Base-by-base conservation (phyloP, 73 alveolate species). In the Symbiodinium pilosum region DNA sequence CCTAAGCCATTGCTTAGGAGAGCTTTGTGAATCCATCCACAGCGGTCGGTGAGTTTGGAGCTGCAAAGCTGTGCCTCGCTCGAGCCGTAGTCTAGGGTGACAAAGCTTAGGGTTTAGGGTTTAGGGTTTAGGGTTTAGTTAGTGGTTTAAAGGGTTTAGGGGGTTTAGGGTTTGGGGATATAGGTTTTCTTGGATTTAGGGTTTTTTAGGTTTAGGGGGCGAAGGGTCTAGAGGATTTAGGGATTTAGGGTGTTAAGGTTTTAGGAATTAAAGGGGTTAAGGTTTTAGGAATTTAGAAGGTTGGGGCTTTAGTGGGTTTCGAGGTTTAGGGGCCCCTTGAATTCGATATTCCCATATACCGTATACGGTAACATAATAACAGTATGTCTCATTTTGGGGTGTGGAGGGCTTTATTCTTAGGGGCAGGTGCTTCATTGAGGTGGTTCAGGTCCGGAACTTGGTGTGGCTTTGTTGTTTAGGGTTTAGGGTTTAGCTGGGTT, bases 41-140 rank as follows among this genome's bases (percentile, higher is more conserved):
- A 73, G 68, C 83, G 71, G 87, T 89, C n/a, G 95, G 95, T 41
- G 95, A 89, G 84, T 47, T 89, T 32, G 95, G 95, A 4, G 95
- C 86, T 9, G 95, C 95, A 20, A 89, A 89, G 95, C 73, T 89
- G 71, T 89, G 83, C 43, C 32, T 6, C 38, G 42, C 4, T 71
- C 30, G 73, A 8, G 12, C 28, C 68, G 21, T 51, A 24, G 28
- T 24, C 12, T 16, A 51, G 21, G 68, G 68, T 51, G 21, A 51
- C 9, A 51, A 51, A 24, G 12, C 68, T 51, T 54, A 30, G 73
- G 73, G 73, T 54, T 54, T n/a, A 54, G 73, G 73, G 73, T 16
- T 54, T 54, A 54, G 68, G 68, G 68, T 16, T 51, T 51, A 2
- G 68, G 73, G 73, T n/a, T n/a, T 7, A 9, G 73, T 54, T 54